A percentile compares a stretch with the other conserved stretches of the same genome.
phyloP scores from a whole-genome alignment of 2,329 filamentous ascomycete genomes.

The Didymella lethalis region DNA sequence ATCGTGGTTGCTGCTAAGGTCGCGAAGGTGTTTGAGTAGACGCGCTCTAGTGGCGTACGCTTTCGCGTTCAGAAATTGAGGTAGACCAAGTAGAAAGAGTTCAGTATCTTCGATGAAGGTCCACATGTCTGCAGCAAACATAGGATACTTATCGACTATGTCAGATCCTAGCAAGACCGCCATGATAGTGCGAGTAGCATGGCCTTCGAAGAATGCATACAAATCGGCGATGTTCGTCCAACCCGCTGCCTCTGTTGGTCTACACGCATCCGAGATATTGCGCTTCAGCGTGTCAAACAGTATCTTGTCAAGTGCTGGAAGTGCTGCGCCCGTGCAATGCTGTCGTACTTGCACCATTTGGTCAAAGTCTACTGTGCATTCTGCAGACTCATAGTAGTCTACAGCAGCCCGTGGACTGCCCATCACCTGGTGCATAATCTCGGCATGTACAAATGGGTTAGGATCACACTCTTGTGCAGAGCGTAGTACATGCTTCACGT shows the following conservation, averaged over 20 bases:
- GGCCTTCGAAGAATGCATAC: constrained; percentile 20
- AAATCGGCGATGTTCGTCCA: constrained; percentile 27
- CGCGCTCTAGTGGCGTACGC: constrained; percentile 26
- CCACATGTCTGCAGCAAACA: constrained; percentile 25
- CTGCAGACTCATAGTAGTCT: constrained; percentile 23
- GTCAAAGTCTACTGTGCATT: background rate
- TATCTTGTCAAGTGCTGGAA: constrained; percentile 13
- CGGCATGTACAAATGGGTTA: constrained; percentile 26
- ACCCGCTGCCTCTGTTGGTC: background rate
- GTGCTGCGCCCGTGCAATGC: constrained; percentile 2
- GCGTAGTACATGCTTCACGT: constrained; percentile 23
- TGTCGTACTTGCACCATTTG: constrained; percentile 24
- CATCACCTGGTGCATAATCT: constrained; percentile 28
- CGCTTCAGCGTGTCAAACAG: constrained; percentile 19
- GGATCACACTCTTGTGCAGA: constrained; percentile 23
- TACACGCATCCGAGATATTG: background rate
- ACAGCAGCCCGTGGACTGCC: constrained; percentile 26
- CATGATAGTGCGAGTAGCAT: constrained; percentile 17
- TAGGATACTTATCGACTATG: constrained; percentile 19
- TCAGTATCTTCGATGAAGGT: constrained; percentile 27
- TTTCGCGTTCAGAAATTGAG: constrained; percentile 18
- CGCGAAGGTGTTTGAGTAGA: constrained; percentile 20
- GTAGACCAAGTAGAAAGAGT: constrained; percentile 25
- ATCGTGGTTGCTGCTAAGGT: too few relatives aligned
- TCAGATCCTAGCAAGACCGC: constrained; percentile 23